Evolutionary conservation across 2,329 filamentous ascomycete species (phyloP).

Genomic region (Alternaria sp.): DNA sequence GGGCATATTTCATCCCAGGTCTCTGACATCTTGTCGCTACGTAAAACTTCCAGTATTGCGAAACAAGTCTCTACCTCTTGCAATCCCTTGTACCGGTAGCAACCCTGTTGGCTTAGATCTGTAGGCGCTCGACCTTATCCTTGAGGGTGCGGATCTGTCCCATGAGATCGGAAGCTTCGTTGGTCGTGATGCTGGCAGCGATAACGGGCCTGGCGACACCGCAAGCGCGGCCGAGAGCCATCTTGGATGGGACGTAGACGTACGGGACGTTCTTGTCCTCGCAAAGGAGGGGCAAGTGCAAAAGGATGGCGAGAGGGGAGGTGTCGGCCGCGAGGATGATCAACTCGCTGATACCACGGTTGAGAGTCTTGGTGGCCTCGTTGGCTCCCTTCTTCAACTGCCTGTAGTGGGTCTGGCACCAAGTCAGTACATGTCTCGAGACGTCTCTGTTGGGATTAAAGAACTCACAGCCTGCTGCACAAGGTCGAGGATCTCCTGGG

Average conservation of each 20-base stretch:
- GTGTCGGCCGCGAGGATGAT: constrained; percentile 86
- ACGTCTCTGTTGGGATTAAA: not conserved
- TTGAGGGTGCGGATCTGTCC: constrained; percentile 87
- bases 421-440: not conserved
- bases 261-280: constrained; percentile 80
- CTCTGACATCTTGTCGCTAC: constrained; percentile 19
- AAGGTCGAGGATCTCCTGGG: constrained; percentile 55
- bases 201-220: constrained; percentile 91
- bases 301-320: constrained; percentile 77
- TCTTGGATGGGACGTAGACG: constrained; percentile 75
- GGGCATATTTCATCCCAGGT: constrained; percentile 29
- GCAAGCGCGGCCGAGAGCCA: constrained; percentile 74
- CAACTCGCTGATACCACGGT: constrained; percentile 89
- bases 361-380: constrained; percentile 80
- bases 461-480: constrained; percentile 33
- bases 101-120: constrained; percentile 69
- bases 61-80: constrained; percentile 1
- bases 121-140: constrained; percentile 94
- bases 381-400: constrained; percentile 61
- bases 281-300: constrained; percentile 79
- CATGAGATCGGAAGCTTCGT: constrained; percentile 65
- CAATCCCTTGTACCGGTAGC: not conserved
- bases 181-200: constrained; percentile 82
- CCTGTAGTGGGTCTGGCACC: constrained; percentile 19
- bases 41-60: constrained; percentile 26